phyloP scores from a whole-genome alignment of 495 filamentous ascomycete genomes.

The Parmelia sp. region DNA sequence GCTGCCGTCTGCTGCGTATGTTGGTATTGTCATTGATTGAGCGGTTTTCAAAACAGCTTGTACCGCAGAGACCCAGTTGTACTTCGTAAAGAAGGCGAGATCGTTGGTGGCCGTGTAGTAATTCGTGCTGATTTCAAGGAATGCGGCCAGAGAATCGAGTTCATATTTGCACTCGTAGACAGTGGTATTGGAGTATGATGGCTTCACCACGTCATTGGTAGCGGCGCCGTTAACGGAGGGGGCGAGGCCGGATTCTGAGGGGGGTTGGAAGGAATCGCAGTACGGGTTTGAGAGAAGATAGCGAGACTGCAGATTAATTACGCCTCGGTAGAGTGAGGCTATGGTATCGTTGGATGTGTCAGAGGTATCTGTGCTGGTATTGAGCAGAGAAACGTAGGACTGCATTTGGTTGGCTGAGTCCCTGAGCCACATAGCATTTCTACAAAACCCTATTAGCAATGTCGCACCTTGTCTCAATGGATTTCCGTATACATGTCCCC shows the following conservation, averaged over 20 bases:
- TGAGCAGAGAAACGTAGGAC: conserved; percentile 52
- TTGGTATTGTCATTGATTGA: conserved; percentile 50
- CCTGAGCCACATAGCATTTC: conserved; percentile 62
- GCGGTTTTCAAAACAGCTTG: conserved; percentile 48
- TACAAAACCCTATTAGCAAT: background rate
- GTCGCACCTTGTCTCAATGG: background rate
- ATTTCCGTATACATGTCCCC: conserved; percentile 43
- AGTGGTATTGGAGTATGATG: conserved; percentile 41
- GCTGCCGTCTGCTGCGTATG: conserved; percentile 49
- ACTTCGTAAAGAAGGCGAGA: conserved; percentile 51
- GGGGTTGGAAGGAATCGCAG: conserved; percentile 60
- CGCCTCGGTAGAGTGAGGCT: conserved; percentile 54
- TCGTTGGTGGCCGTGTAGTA: conserved; percentile 52
- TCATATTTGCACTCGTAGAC: conserved; percentile 64
- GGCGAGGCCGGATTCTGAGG: conserved; percentile 44
- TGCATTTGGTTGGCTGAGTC: conserved; percentile 62
- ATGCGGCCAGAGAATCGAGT: conserved; percentile 58
- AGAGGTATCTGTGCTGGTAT: conserved; percentile 31
- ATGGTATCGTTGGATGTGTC: conserved; percentile 39
- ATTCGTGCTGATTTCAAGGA: conserved; percentile 53
- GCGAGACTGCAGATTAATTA: conserved; percentile 58
- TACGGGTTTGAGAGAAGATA: conserved; percentile 52
- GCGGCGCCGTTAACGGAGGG: conserved; percentile 45
- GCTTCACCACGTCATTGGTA: conserved; percentile 36
- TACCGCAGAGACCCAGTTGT: conserved; percentile 52